Conservation (phyloP, 352 stramenopile genomes). For the Phytophthora megakarya region DNA sequence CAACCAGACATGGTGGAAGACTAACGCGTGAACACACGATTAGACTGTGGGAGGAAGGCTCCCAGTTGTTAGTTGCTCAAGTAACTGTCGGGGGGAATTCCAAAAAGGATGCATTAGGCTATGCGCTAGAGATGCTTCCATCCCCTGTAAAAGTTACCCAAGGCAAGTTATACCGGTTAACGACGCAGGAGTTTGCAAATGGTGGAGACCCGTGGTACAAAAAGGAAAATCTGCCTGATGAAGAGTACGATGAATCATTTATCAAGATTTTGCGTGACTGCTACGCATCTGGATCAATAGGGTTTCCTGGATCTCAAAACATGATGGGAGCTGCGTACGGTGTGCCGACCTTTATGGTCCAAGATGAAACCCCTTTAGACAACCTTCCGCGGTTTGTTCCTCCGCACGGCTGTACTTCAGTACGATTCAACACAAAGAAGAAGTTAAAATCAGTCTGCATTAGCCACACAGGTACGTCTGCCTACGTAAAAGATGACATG, state of each 20-base stretch:
- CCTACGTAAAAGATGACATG: slow-evolving; percentile 53
- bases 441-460: slow-evolving; percentile 67
- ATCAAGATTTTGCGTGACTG: slow-evolving; percentile 89
- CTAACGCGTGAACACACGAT: slow-evolving; percentile 77
- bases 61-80: slow-evolving; percentile 70
- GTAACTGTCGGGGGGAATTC: slow-evolving; percentile 64
- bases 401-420: slow-evolving; percentile 50
- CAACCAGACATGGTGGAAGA: slow-evolving; percentile 58
- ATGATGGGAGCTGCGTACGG: slow-evolving; percentile 83
- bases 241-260: slow-evolving; percentile 87
- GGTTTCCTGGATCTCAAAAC: slow-evolving; percentile 88
- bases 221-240: slow-evolving; percentile 85
- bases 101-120: slow-evolving; percentile 74
- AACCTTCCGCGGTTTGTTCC: slow-evolving; percentile 67
- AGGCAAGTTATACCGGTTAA: slow-evolving; percentile 87
- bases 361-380: slow-evolving; percentile 72
- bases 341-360: slow-evolving; percentile 84
- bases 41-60: slow-evolving; percentile 84
- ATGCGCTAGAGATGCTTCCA: slow-evolving; percentile 68
- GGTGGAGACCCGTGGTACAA: slow-evolving; percentile 91
- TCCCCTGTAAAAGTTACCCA: slow-evolving; percentile 68
- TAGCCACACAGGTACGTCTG: slow-evolving; percentile 76
- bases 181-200: slow-evolving; percentile 88
- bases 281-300: slow-evolving; percentile 81
- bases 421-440: slow-evolving; percentile 72